Conservation (phyloP, 768 basidiomycete genomes). For the Leucocoprinus leucothites region DNA sequence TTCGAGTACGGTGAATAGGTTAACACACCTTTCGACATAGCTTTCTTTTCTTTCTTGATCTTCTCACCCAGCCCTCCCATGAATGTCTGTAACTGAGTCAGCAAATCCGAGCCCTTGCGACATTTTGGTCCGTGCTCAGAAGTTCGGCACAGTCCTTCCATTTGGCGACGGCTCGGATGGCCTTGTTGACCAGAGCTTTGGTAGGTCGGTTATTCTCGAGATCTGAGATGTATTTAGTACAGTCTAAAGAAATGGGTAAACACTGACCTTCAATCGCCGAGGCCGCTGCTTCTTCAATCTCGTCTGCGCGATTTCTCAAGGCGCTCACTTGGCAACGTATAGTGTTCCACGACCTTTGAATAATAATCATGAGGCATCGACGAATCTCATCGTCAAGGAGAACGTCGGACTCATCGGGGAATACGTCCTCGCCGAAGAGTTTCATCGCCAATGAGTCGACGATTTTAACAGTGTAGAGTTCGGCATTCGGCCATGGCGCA, state of each 20-base stretch:
- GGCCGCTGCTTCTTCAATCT: not conserved
- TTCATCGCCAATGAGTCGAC: conserved; percentile 1
- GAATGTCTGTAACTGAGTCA: too few relatives aligned
- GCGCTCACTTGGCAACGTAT: not conserved
- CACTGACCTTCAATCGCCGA: not conserved
- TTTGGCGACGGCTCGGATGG: not conserved
- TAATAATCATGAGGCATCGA: not conserved
- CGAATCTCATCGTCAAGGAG: not conserved
- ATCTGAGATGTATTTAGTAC: not conserved
- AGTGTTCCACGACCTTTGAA: not conserved
- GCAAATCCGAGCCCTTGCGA: not conserved
- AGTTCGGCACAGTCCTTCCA: conserved; percentile 4
- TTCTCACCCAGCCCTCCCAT: too few relatives aligned
- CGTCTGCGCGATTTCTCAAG: not conserved
- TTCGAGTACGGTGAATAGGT: too few relatives aligned
- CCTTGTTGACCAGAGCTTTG: not conserved
- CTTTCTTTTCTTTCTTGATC: too few relatives aligned
- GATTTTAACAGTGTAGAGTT: not conserved
- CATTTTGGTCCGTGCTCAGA: not conserved
- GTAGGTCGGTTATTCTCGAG: not conserved
- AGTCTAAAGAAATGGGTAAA: not conserved
- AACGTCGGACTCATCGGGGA: not conserved
- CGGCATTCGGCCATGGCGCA: not conserved
- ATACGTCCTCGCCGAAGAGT: conserved; percentile 4
- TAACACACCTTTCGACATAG: too few relatives aligned